These are phyloP conservation scores for Halophytophthora polymorphica DNA, from an alignment of 352 stramenopile species.

Conservation along the genomic window DNA sequence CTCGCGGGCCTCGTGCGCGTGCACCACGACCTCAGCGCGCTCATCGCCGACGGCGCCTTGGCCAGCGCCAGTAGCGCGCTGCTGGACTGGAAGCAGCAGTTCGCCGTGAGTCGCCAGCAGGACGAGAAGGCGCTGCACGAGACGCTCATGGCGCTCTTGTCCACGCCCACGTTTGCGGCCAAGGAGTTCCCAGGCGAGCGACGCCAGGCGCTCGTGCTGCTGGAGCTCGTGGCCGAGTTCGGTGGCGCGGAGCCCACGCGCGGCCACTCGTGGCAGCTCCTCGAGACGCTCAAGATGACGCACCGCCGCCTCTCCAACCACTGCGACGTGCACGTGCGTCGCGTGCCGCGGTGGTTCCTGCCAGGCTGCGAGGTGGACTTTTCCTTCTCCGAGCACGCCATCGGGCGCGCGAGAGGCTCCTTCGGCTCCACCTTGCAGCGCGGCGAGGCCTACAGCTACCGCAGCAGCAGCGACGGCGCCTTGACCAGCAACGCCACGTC, in stretches of 20 bases:
- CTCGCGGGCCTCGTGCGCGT: conserved; percentile 33
- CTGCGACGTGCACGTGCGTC: conserved; percentile 42
- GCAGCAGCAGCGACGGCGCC: conserved; percentile 27
- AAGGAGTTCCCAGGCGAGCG: conserved; percentile 54
- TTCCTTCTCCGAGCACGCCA: conserved; percentile 26
- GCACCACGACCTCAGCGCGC: conserved; percentile 37
- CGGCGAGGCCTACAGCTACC: conserved; percentile 50
- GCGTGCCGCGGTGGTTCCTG: conserved; percentile 62
- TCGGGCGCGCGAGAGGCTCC: conserved; percentile 31
- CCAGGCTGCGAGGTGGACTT: conserved; percentile 49
- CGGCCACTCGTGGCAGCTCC: conserved; percentile 40
- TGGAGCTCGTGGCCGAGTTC: conserved; percentile 57
- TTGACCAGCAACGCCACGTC: conserved; percentile 28
- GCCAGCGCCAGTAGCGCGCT: conserved; percentile 26
- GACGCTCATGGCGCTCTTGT: conserved; percentile 48
- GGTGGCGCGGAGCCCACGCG: conserved; percentile 27
- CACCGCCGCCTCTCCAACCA: conserved; percentile 54
- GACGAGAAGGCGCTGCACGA: conserved; percentile 60
- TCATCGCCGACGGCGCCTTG: conserved; percentile 29
- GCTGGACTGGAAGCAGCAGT: conserved; percentile 46
- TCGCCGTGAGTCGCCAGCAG: conserved; percentile 41
- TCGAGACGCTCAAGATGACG: conserved; percentile 65
- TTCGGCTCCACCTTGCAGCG: conserved; percentile 52
- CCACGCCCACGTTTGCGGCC: conserved; percentile 46
- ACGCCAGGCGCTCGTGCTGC: conserved; percentile 50